phyloP scores from a whole-genome alignment of 129 eudicot genomes.

The Escallonia rubra region DNA sequence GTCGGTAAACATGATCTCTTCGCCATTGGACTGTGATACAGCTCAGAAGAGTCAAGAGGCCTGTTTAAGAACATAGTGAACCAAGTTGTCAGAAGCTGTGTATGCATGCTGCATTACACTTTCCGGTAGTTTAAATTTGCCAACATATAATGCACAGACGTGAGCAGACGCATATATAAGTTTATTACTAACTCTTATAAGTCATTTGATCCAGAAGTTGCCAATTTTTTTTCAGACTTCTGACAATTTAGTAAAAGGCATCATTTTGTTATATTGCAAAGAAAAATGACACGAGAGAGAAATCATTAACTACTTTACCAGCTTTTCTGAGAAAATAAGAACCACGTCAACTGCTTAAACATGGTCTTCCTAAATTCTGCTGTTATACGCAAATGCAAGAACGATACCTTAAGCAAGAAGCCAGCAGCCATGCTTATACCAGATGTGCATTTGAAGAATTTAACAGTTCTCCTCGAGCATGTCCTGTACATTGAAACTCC shows the following conservation, averaged over 20 bases:
- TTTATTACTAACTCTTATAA: neutral
- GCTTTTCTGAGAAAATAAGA: neutral
- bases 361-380: neutral
- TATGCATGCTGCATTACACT: neutral
- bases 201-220: neutral
- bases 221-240: neutral
- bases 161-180: neutral
- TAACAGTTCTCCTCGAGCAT: neutral
- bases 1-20: neutral
- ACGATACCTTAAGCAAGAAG: neutral
- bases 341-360: neutral
- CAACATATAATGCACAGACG: neutral
- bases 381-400: neutral
- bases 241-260: neutral
- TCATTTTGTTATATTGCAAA: neutral
- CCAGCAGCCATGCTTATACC: neutral
- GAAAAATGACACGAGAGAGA: neutral
- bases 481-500: neutral
- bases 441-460: neutral
- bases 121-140: neutral
- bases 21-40: neutral
- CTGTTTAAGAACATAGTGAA: slow-evolving; percentile 2
- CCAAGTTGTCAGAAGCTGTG: neutral
- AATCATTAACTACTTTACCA: neutral
- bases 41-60: neutral